phyloP scores from a whole-genome alignment of 2,329 filamentous ascomycete species.

The Apiospora arundinis region DNA sequence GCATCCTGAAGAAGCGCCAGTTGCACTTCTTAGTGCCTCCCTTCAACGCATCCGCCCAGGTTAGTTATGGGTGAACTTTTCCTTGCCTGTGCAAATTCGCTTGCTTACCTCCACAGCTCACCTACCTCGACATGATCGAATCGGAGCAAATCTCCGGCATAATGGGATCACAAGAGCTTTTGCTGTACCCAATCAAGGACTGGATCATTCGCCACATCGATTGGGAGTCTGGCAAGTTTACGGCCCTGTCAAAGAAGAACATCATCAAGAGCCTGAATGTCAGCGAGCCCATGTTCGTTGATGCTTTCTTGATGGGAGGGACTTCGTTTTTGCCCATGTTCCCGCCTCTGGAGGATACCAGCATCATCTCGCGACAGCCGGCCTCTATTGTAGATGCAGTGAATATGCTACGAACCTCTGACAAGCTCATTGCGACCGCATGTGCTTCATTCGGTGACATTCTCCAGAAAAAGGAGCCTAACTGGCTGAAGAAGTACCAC shows the following conservation, averaged over 20 bases:
- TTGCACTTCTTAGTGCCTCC: constrained; percentile 84
- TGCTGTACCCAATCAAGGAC: constrained; percentile 85
- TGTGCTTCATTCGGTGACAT: constrained; percentile 84
- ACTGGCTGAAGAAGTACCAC: constrained; percentile 86
- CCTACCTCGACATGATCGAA: constrained; percentile 75
- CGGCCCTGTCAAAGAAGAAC: constrained; percentile 67
- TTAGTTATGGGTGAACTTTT: constrained; percentile 45
- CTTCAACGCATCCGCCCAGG: constrained; percentile 87
- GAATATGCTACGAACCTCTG: constrained; percentile 74
- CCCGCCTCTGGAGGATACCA: constrained; percentile 72
- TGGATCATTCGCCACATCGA: constrained; percentile 72
- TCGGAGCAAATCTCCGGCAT: constrained; percentile 75
- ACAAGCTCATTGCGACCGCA: constrained; percentile 73
- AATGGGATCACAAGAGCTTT: constrained; percentile 83
- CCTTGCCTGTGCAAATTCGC: constrained; percentile 22
- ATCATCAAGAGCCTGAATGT: constrained; percentile 73
- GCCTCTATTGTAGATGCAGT: constrained; percentile 77
- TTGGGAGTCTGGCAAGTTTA: constrained; percentile 71
- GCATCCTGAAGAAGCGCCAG: constrained; percentile 70
- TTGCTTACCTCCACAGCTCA: constrained; percentile 61
- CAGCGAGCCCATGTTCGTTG: constrained; percentile 76
- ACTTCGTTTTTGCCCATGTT: constrained; percentile 80
- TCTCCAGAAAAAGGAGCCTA: constrained; percentile 70
- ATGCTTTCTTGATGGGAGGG: constrained; percentile 83
- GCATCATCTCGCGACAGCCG: constrained; percentile 60